Evolutionary conservation across 106 monocot species (phyloP).

Genomic region (Allium fistulosum): DNA sequence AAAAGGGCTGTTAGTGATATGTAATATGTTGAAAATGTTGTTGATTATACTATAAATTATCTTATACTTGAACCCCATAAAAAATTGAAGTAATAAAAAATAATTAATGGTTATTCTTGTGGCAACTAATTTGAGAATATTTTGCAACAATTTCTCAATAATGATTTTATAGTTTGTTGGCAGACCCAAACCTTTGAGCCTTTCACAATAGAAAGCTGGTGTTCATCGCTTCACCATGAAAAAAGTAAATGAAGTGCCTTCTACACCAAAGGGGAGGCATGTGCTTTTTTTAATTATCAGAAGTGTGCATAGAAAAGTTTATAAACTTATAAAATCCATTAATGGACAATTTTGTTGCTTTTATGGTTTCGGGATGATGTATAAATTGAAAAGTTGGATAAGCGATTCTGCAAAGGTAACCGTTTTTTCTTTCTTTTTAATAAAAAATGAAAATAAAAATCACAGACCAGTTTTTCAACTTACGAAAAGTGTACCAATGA

Average conservation of each 20-base stretch:
- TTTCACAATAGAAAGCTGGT: conserved; percentile 19
- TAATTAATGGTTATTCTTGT: background rate
- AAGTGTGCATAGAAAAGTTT: background rate
- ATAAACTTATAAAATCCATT: background rate
- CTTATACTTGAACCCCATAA: too few relatives aligned
- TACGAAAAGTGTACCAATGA: background rate
- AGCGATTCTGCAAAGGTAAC: conserved; percentile 7
- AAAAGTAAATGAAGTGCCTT: conserved; percentile 8
- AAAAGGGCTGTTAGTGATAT: too few relatives aligned
- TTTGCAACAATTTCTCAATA: background rate
- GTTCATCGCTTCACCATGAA: conserved; percentile 7
- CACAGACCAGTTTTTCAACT: background rate
- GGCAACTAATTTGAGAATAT: background rate
- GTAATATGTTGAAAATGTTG: too few relatives aligned
- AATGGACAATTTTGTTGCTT: background rate
- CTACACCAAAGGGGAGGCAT: conserved; percentile 20
- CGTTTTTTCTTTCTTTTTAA: background rate
- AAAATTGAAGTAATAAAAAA: too few relatives aligned
- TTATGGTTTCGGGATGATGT: conserved; percentile 15
- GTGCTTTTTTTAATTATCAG: background rate
- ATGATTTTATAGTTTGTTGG: conserved; percentile 2
- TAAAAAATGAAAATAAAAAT: background rate
- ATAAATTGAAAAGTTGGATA: background rate
- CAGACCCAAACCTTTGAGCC: conserved; percentile 10
- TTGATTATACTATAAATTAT: too few relatives aligned